These are phyloP conservation scores for Cladophialophora chaetospira DNA, from an alignment of 2,329 filamentous ascomycete species.

Conservation along the genomic window DNA sequence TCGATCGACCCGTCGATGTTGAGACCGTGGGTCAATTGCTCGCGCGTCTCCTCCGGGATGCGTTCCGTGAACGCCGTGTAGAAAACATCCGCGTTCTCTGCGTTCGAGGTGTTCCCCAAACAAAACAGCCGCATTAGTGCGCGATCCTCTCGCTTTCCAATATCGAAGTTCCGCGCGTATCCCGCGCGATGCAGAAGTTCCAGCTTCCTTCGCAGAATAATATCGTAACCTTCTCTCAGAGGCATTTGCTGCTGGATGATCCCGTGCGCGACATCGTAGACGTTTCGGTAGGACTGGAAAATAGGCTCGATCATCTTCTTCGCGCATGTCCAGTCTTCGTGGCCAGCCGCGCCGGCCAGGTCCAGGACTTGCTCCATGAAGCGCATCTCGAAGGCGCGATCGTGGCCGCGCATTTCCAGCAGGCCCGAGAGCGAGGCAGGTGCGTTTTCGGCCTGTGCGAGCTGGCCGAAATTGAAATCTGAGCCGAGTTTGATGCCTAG, in stretches of 20 bases:
- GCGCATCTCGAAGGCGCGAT: conserved; percentile 38
- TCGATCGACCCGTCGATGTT: conserved; percentile 39
- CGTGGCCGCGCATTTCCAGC: conserved; percentile 31
- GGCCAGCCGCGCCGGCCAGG: conserved; percentile 41
- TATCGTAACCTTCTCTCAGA: conserved; percentile 38
- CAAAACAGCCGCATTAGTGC: conserved; percentile 42
- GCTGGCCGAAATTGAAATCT: conserved; percentile 42
- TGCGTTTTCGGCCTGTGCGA: conserved; percentile 43
- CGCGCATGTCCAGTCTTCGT: conserved; percentile 32
- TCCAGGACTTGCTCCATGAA: conserved; percentile 44
- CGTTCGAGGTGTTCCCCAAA: conserved; percentile 38
- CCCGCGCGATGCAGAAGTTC: conserved; percentile 32
- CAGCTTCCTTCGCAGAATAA: conserved; percentile 35
- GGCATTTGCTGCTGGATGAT: conserved; percentile 32
- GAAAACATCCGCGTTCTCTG: conserved; percentile 36
- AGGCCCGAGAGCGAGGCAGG: conserved; percentile 37
- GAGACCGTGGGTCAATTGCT: conserved; percentile 35
- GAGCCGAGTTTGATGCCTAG: conserved; percentile 40
- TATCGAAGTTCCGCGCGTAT: conserved; percentile 34
- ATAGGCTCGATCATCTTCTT: conserved; percentile 38
- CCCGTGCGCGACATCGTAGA: conserved; percentile 34
- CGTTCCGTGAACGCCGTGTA: conserved; percentile 31
- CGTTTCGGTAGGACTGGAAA: conserved; percentile 36
- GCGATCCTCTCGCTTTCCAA: conserved; percentile 31
- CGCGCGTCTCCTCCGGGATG: conserved; percentile 26